phyloP scores from a whole-genome alignment of 805 yeast genomes.

The Nakazawaea siamensis region DNA sequence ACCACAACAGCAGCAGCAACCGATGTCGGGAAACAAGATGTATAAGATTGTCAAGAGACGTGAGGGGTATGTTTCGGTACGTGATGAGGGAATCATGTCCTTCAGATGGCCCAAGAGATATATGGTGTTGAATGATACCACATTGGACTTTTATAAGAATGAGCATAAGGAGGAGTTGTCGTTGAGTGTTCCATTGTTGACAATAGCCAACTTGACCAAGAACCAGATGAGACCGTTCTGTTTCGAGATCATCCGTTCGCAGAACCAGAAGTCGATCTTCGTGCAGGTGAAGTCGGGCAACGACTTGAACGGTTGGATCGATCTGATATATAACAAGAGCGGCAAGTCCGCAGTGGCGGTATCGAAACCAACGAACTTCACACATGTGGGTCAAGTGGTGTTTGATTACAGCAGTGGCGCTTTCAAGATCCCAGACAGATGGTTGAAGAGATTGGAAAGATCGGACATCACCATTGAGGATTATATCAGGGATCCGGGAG shows the following conservation, averaged over 20 bases:
- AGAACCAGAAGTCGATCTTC: slow-evolving; percentile 51
- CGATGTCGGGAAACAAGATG: slow-evolving; percentile 13
- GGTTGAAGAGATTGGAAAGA: slow-evolving; percentile 48
- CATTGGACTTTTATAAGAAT: slow-evolving; percentile 64
- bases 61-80: slow-evolving; percentile 85
- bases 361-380: slow-evolving; percentile 88
- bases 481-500: slow-evolving; percentile 56
- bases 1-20: background rate
- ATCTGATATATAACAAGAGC: slow-evolving; percentile 61
- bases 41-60: slow-evolving; percentile 28
- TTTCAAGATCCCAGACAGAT: slow-evolving; percentile 45
- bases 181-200: slow-evolving; percentile 45
- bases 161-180: slow-evolving; percentile 45
- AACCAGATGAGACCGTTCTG: slow-evolving; percentile 70
- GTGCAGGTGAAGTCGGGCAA: slow-evolving; percentile 71
- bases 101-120: slow-evolving; percentile 91
- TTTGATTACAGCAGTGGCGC: slow-evolving; percentile 70
- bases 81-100: slow-evolving; percentile 84
- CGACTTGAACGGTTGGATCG: slow-evolving; percentile 86
- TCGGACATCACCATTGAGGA: slow-evolving; percentile 56
- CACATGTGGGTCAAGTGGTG: slow-evolving; percentile 88
- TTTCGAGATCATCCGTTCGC: slow-evolving; percentile 53
- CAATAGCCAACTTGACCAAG: slow-evolving; percentile 56
- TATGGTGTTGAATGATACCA: slow-evolving; percentile 68
- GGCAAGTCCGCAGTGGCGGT: slow-evolving; percentile 36